These are phyloP conservation scores for Penicillium nucicola DNA, from an alignment of 495 filamentous ascomycete species.

Conservation along the genomic window DNA sequence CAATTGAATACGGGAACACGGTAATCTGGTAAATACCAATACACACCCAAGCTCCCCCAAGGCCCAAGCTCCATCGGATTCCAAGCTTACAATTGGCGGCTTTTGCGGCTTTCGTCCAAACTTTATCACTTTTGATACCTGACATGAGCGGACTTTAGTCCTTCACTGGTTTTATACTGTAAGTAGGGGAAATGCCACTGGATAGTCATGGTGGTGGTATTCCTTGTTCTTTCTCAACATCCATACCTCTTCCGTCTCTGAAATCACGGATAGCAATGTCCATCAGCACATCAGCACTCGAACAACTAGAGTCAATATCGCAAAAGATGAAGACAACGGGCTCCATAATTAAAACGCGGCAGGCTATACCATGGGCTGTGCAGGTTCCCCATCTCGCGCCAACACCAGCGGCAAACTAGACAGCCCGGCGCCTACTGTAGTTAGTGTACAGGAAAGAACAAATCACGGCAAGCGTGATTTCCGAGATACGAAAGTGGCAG, in stretches of 20 bases:
- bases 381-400: slow-evolving; percentile 1
- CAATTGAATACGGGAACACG: background rate
- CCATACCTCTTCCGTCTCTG: no score
- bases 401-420: background rate
- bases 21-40: background rate
- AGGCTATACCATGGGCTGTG: background rate
- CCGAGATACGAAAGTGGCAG: background rate
- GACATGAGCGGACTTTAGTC: no score
- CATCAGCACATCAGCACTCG: no score
- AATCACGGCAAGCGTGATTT: background rate
- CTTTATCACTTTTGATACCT: no score
- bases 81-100: slow-evolving; percentile 11
- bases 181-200: no score
- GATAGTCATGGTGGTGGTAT: no score
- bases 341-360: background rate
- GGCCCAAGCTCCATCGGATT: slow-evolving; percentile 20
- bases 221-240: no score
- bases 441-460: background rate
- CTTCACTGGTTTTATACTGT: no score
- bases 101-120: no score
- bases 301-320: no score
- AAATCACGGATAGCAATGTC: no score
- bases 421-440: background rate
- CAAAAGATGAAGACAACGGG: background rate
- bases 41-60: slow-evolving; percentile 2